Evolutionary conservation across 2,329 filamentous ascomycete genomes (phyloP).

Genomic region (Pseudopyrenochaeta lycopersici): DNA sequence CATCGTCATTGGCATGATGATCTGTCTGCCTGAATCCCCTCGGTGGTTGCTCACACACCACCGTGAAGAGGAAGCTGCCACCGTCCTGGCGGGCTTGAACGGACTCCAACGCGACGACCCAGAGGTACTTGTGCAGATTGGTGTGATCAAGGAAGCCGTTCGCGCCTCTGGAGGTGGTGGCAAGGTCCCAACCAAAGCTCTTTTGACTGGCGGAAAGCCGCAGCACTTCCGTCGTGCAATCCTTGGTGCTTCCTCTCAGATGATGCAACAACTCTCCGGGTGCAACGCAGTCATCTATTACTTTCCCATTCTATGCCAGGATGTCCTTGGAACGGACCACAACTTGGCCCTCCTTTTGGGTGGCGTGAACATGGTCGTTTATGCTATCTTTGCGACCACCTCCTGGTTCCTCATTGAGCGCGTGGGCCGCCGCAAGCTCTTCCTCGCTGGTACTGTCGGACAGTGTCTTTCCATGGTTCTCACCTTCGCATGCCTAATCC

Average conservation of each 20-base stretch:
- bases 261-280: constrained; percentile 65
- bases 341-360: constrained; percentile 57
- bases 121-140: constrained; percentile 66
- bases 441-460: constrained; percentile 56
- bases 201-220: constrained; percentile 68
- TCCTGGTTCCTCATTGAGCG: constrained; percentile 73
- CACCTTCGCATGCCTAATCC: constrained; percentile 53
- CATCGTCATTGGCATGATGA: constrained; percentile 46
- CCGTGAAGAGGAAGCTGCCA: constrained; percentile 56
- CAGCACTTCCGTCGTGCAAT: constrained; percentile 71
- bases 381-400: constrained; percentile 63
- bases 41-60: constrained; percentile 45
- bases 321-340: constrained; percentile 60
- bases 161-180: constrained; percentile 46
- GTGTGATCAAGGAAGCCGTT: constrained; percentile 68
- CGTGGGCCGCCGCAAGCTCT: constrained; percentile 60
- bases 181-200: constrained; percentile 52
- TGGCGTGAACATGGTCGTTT: constrained; percentile 64
- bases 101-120: constrained; percentile 59
- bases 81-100: constrained; percentile 59
- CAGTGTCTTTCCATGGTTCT: constrained; percentile 61
- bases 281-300: constrained; percentile 57
- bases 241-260: constrained; percentile 66
- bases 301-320: constrained; percentile 54
- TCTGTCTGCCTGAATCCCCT: constrained; percentile 38